Evolutionary conservation across 164 flowering plant genomes (phyloP).

Genomic region (Vitis rupestris): DNA sequence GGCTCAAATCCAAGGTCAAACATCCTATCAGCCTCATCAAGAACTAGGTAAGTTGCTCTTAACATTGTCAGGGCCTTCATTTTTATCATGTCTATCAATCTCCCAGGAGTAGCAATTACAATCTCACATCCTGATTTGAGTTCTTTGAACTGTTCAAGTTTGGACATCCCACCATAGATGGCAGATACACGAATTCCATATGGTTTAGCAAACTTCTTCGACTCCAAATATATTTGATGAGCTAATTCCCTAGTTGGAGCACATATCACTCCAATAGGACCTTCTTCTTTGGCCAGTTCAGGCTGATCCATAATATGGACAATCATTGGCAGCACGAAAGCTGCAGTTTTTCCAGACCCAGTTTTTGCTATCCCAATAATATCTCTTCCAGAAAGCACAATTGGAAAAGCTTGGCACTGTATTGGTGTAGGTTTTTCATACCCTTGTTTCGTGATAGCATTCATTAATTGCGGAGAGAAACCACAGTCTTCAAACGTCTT

Average conservation of each 20-base stretch:
- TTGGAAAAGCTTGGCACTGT: conserved; percentile 90
- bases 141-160: conserved; percentile 97
- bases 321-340: conserved; percentile 96
- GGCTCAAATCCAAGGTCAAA: conserved; percentile 99
- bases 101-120: conserved; percentile 97
- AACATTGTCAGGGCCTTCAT: conserved; percentile 91
- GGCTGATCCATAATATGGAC: conserved; percentile 98
- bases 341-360: conserved; percentile 98
- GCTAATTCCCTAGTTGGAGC: conserved; percentile 98
- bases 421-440: conserved; percentile 93
- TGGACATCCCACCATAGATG: conserved; percentile 98
- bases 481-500: conserved; percentile 88
- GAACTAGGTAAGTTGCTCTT: conserved; percentile 88
- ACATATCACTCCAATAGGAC: conserved; percentile 96
- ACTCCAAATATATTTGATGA: conserved; percentile 86
- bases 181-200: conserved; percentile 89
- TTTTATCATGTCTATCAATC: conserved; percentile 93
- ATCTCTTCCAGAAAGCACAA: conserved; percentile 89
- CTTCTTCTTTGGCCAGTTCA: conserved; percentile 89
- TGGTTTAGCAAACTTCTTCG: conserved; percentile 83
- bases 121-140: conserved; percentile 97
- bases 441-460: conserved; percentile 81
- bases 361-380: conserved; percentile 98
- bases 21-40: conserved; percentile 99
- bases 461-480: conserved; percentile 73